These are phyloP conservation scores for Backusella tuberculispora DNA, from an alignment of 192 early-diverging fungal species.

Conservation along the genomic window DNA sequence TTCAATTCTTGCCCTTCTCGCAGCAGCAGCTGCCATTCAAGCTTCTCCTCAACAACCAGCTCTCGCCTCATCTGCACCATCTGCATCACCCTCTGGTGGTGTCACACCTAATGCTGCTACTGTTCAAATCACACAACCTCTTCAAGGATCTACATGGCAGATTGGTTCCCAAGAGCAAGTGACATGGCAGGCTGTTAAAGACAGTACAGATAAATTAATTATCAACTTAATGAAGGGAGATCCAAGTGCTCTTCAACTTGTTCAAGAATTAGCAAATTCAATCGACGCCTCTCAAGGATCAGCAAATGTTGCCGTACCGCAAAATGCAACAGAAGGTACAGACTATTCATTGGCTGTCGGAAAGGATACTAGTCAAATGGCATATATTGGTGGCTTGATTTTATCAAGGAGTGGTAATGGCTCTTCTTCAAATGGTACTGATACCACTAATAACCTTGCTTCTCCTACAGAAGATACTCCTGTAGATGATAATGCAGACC, in stretches of 20 bases:
- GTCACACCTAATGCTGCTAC: not conserved
- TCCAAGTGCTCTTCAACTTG: conserved; percentile 18
- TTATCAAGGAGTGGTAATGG: not conserved
- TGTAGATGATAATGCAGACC: not conserved
- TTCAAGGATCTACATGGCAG: conserved; percentile 26
- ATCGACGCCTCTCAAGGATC: conserved; percentile 7
- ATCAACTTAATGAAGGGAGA: conserved; percentile 32
- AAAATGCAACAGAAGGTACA: conserved; percentile 20
- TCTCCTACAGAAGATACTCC: not conserved
- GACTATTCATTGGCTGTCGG: conserved; percentile 33
- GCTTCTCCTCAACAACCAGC: conserved; percentile 5
- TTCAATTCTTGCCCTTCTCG: conserved; percentile 11
- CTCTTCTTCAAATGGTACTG: not conserved
- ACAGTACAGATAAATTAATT: conserved; percentile 19
- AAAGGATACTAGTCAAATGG: conserved; percentile 9
- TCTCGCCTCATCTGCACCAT: not conserved
- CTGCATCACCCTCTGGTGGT: not conserved
- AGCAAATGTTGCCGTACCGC: conserved; percentile 19
- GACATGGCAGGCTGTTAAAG: conserved; percentile 16
- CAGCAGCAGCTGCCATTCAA: not conserved
- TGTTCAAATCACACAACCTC: conserved; percentile 28
- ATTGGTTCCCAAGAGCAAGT: conserved; percentile 21
- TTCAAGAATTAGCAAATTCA: conserved; percentile 5
- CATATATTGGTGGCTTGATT: conserved; percentile 33
- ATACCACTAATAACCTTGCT: not conserved